Conservation (phyloP, 805 yeast species). For the Candida broadrunensis region DNA sequence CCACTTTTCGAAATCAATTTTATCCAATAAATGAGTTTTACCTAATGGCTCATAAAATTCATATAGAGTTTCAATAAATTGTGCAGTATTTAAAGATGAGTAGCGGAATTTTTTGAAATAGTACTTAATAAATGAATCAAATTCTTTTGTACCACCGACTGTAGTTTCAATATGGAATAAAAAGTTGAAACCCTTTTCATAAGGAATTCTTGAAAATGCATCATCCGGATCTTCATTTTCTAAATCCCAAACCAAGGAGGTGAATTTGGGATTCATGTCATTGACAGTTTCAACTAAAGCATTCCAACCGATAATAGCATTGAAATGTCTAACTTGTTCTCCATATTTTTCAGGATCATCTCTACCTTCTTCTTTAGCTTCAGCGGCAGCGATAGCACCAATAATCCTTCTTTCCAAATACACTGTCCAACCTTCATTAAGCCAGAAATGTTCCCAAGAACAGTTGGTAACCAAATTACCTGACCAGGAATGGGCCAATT, state of each 20-base stretch:
- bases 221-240: slow-evolving; percentile 10
- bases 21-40: slow-evolving; percentile 16
- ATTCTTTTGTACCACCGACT: slow-evolving; percentile 20
- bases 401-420: slow-evolving; percentile 32
- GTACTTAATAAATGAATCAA: slow-evolving; percentile 26
- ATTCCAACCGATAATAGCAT: slow-evolving; percentile 30
- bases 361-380: slow-evolving; percentile 17
- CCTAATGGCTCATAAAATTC: slow-evolving; percentile 20
- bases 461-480: slow-evolving; percentile 35
- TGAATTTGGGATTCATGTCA: slow-evolving; percentile 16
- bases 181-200: slow-evolving; percentile 35
- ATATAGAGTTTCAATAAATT: slow-evolving; percentile 23
- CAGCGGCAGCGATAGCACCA: slow-evolving; percentile 25
- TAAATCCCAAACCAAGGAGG: slow-evolving; percentile 21
- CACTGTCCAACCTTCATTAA: slow-evolving; percentile 38
- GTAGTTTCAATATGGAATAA: slow-evolving; percentile 22
- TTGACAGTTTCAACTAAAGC: slow-evolving; percentile 23
- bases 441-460: slow-evolving; percentile 38
- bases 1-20: slow-evolving; percentile 28
- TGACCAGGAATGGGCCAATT: slow-evolving; percentile 37
- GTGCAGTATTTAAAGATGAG: slow-evolving; percentile 22
- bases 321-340: slow-evolving; percentile 28
- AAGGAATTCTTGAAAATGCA: slow-evolving; percentile 31
- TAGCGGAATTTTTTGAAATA: slow-evolving; percentile 27
- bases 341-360: slow-evolving; percentile 22